A percentile compares a stretch with the other conserved stretches of the same genome.
These are phyloP conservation scores for Spergularia azorica DNA, from an alignment of 179 eudicot species.

Conservation along the genomic window DNA sequence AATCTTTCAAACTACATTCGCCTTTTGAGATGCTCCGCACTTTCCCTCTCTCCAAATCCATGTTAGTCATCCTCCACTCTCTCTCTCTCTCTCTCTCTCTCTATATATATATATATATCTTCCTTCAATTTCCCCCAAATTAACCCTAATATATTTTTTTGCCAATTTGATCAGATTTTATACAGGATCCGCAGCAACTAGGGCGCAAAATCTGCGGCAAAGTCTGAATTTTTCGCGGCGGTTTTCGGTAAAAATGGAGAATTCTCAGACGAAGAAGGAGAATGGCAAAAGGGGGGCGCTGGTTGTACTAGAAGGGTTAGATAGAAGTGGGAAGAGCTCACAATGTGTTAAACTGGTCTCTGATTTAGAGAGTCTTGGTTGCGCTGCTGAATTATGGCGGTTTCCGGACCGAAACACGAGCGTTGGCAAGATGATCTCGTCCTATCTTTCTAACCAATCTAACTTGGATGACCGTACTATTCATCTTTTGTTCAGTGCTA, in stretches of 20 bases:
- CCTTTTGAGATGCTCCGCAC: slow-evolving; percentile 24
- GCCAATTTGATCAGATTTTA: slow-evolving; percentile 19
- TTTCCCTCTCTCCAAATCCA: slow-evolving; percentile 16
- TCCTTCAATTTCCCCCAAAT: not conserved
- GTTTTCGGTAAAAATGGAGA: slow-evolving; percentile 60
- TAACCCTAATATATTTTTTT: not conserved
- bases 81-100: not conserved
- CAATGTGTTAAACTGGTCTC: slow-evolving; percentile 58
- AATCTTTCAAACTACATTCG: not conserved
- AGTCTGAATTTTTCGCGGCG: slow-evolving; percentile 14
- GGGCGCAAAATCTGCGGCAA: not conserved
- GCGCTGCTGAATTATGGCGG: slow-evolving; percentile 74
- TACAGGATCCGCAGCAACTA: not conserved
- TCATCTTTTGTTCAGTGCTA: slow-evolving; percentile 88
- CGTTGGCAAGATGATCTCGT: slow-evolving; percentile 83
- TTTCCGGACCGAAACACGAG: slow-evolving; percentile 82
- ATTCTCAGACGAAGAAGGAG: not conserved
- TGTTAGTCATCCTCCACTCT: slow-evolving; percentile 11
- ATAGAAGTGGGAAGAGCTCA: slow-evolving; percentile 93
- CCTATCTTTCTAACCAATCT: slow-evolving; percentile 76
- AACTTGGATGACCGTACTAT: slow-evolving; percentile 79
- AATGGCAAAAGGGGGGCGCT: slow-evolving; percentile 62
- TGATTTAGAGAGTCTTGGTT: slow-evolving; percentile 58
- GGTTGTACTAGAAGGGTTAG: slow-evolving; percentile 90
- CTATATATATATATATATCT: too few relatives aligned